Evolutionary conservation across 2,329 filamentous ascomycete genomes (phyloP).

Genomic region (Catunica adiposa): DNA sequence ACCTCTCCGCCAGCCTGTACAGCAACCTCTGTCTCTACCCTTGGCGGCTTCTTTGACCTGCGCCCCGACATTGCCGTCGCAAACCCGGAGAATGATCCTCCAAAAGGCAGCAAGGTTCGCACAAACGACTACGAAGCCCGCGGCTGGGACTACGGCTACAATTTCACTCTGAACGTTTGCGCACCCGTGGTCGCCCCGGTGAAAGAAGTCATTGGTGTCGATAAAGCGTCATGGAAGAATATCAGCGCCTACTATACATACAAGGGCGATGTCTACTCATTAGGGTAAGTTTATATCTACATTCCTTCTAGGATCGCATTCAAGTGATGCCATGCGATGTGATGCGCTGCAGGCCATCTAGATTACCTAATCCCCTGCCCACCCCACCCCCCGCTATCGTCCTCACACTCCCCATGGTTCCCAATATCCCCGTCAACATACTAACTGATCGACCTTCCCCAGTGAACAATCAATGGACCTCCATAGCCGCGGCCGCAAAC

Average conservation of each 20-base stretch:
- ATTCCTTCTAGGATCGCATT: neutral
- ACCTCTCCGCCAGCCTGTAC: conserved; percentile 33
- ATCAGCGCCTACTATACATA: conserved; percentile 63
- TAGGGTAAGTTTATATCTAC: conserved; percentile 41
- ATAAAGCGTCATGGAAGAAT: conserved; percentile 47
- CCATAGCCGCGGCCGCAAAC: conserved; percentile 49
- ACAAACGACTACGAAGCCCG: conserved; percentile 43
- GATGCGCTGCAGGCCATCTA: neutral
- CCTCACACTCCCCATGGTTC: neutral
- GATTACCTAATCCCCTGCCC: neutral
- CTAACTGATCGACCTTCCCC: conserved; percentile 4
- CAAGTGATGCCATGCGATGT: neutral
- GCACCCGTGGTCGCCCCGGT: conserved; percentile 53
- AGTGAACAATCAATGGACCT: conserved; percentile 40
- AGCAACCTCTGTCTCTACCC: conserved; percentile 36
- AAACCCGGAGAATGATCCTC: conserved; percentile 14
- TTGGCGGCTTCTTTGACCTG: conserved; percentile 42
- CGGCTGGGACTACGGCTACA: conserved; percentile 62
- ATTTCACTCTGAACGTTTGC: conserved; percentile 76
- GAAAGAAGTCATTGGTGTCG: conserved; percentile 46
- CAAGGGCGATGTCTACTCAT: conserved; percentile 51
- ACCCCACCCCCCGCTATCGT: neutral
- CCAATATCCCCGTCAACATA: neutral
- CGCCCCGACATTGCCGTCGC: conserved; percentile 34
- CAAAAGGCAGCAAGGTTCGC: conserved; percentile 26